Evolutionary conservation across 2,329 filamentous ascomycete genomes (phyloP).

Genomic region (Monascus ruber): DNA sequence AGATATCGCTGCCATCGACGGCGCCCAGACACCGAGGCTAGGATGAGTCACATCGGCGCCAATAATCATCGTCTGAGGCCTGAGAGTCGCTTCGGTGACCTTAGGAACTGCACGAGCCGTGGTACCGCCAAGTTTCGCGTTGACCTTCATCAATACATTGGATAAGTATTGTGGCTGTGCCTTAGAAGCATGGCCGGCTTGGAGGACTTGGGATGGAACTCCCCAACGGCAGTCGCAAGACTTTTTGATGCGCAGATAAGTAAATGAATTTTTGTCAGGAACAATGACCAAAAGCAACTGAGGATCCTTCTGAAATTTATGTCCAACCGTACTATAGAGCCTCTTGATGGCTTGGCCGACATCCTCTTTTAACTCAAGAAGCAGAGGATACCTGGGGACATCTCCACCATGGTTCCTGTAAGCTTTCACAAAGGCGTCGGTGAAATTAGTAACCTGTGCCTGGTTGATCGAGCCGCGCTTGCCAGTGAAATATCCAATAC

Average conservation of each 20-base stretch:
- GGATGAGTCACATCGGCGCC: constrained; percentile 86
- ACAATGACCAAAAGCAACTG: constrained; percentile 75
- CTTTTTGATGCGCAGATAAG: constrained; percentile 83
- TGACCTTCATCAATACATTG: constrained; percentile 94
- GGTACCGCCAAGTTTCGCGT: constrained; percentile 81
- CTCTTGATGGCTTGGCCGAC: constrained; percentile 44
- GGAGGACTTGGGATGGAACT: constrained; percentile 74
- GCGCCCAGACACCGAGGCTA: constrained; percentile 51
- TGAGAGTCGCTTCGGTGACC: constrained; percentile 27
- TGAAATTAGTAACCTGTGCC: constrained; percentile 40
- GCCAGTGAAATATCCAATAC: constrained; percentile 55
- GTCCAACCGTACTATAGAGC: constrained; percentile 46
- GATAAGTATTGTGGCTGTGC: constrained; percentile 74
- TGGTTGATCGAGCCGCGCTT: constrained; percentile 37
- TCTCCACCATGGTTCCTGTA: constrained; percentile 53
- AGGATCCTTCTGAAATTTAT: constrained; percentile 45
- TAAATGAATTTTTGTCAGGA: constrained; percentile 54
- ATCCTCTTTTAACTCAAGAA: constrained; percentile 32
- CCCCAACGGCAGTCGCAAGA: constrained; percentile 74
- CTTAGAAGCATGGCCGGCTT: constrained; percentile 56
- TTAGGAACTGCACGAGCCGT: constrained; percentile 47
- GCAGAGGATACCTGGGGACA: constrained; percentile 36
- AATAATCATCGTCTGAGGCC: constrained; percentile 60
- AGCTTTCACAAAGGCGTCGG: constrained; percentile 49
- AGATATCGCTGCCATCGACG: constrained; percentile 80